Evolutionary conservation across 2,329 filamentous ascomycete species (phyloP).

Genomic region (Alternaria atra): DNA sequence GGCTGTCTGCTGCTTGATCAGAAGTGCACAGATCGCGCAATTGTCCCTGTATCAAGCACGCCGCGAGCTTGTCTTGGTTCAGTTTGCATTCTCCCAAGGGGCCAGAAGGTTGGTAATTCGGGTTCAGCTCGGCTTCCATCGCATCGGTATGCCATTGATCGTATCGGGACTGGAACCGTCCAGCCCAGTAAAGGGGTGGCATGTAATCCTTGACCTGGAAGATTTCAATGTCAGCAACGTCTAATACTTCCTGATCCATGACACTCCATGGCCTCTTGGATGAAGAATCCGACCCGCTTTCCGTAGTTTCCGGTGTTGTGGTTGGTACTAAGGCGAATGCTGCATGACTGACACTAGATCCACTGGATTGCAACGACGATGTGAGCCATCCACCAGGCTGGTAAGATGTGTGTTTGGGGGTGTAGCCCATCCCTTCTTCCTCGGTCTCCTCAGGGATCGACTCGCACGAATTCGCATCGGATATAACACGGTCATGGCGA

Average conservation of each 20-base stretch:
- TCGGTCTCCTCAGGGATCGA: slow-evolving; percentile 15
- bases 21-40: slow-evolving; percentile 42
- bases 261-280: slow-evolving; percentile 18
- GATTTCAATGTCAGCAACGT: slow-evolving; percentile 31
- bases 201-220: slow-evolving; percentile 46
- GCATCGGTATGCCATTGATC: slow-evolving; percentile 49
- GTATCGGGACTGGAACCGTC: slow-evolving; percentile 44
- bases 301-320: neutral
- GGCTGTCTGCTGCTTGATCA: slow-evolving; percentile 42
- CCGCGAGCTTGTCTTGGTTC: slow-evolving; percentile 39
- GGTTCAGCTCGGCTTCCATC: slow-evolving; percentile 32
- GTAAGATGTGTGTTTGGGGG: neutral
- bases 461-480: slow-evolving; percentile 10
- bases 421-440: neutral
- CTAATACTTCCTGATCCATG: slow-evolving; percentile 6
- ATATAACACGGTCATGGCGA: neutral
- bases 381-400: neutral
- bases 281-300: neutral
- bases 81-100: slow-evolving; percentile 33
- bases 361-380: neutral
- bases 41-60: slow-evolving; percentile 43
- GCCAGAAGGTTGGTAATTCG: slow-evolving; percentile 16
- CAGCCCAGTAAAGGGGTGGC: slow-evolving; percentile 48
- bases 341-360: slow-evolving; percentile 1
- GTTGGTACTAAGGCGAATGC: neutral